Evolutionary conservation across 495 filamentous ascomycete species (phyloP).

Genomic region (Penicillium tannophilum): DNA sequence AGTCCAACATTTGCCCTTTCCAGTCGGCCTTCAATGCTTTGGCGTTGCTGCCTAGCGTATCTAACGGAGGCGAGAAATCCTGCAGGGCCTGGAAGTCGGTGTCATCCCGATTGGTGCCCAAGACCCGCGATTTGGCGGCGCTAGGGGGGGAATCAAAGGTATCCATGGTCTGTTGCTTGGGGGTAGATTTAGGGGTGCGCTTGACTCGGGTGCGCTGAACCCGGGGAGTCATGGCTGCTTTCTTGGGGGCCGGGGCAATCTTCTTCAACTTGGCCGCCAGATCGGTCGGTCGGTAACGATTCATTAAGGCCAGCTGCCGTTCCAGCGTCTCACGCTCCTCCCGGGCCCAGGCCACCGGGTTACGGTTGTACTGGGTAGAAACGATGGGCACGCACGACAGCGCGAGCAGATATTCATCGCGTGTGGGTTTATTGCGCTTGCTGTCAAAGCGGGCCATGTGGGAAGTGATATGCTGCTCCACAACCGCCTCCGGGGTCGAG

Average conservation of each 20-base stretch:
- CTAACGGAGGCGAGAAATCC: conserved; percentile 75
- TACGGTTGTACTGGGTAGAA: conserved; percentile 56
- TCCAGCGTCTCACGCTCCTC: conserved; percentile 65
- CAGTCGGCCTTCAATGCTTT: conserved; percentile 81
- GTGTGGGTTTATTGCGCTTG: conserved; percentile 62
- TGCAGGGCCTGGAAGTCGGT: conserved; percentile 78
- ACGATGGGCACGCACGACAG: conserved; percentile 69
- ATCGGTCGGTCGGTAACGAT: conserved; percentile 36
- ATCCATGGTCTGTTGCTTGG: conserved; percentile 49
- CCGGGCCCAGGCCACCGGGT: conserved; percentile 61
- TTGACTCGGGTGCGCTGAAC: conserved; percentile 44
- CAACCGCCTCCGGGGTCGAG: conserved; percentile 52
- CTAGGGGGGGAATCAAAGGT: conserved; percentile 43
- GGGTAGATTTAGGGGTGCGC: conserved; percentile 49
- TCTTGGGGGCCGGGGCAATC: conserved; percentile 51
- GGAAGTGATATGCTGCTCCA: conserved; percentile 68
- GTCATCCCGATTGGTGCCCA: conserved; percentile 74
- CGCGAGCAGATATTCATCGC: conserved; percentile 69
- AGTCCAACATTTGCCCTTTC: conserved; percentile 80
- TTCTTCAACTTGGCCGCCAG: conserved; percentile 44
- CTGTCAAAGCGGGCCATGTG: conserved; percentile 58
- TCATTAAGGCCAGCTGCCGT: conserved; percentile 49
- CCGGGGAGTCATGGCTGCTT: conserved; percentile 31
- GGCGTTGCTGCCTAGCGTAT: conserved; percentile 64
- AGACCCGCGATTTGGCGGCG: conserved; percentile 44